These are phyloP conservation scores for Drechslerella dactyloides DNA, from an alignment of 2,329 filamentous ascomycete species.

Conservation along the genomic window DNA sequence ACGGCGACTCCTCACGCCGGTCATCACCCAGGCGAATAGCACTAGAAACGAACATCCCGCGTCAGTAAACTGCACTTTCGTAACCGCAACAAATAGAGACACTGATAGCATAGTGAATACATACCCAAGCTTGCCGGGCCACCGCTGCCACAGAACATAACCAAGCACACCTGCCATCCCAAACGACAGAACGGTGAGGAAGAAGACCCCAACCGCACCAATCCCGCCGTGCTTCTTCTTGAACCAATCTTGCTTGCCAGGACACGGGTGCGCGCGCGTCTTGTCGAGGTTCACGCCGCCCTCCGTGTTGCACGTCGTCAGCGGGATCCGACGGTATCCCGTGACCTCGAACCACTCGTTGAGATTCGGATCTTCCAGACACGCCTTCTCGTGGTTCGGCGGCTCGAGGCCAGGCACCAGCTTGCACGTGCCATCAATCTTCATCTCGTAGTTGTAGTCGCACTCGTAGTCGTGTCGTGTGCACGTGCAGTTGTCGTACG, in stretches of 20 bases:
- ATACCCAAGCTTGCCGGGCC: slow-evolving; percentile 84
- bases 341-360: slow-evolving; percentile 82
- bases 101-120: slow-evolving; percentile 1
- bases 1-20: slow-evolving; percentile 65
- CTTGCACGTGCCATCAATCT: slow-evolving; percentile 75
- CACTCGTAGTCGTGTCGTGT: slow-evolving; percentile 89
- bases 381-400: slow-evolving; percentile 66
- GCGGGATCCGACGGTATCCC: slow-evolving; percentile 85
- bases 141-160: slow-evolving; percentile 84
- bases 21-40: slow-evolving; percentile 79
- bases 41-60: slow-evolving; percentile 30
- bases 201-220: slow-evolving; percentile 78
- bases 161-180: slow-evolving; percentile 73
- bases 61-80: neutral
- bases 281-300: slow-evolving; percentile 79
- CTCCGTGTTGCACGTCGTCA: slow-evolving; percentile 74
- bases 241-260: slow-evolving; percentile 81
- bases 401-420: slow-evolving; percentile 77
- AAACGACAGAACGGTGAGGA: slow-evolving; percentile 80
- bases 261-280: slow-evolving; percentile 69
- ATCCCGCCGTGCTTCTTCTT: slow-evolving; percentile 72
- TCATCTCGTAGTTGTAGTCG: slow-evolving; percentile 90
- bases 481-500: slow-evolving; percentile 78
- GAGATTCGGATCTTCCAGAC: slow-evolving; percentile 69
- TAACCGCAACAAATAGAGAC: slow-evolving; percentile 11